A percentile compares a stretch with the other conserved stretches of the same genome.
phyloP scores from a whole-genome alignment of 345 rosid genomes.

The Citrus trifoliata region DNA sequence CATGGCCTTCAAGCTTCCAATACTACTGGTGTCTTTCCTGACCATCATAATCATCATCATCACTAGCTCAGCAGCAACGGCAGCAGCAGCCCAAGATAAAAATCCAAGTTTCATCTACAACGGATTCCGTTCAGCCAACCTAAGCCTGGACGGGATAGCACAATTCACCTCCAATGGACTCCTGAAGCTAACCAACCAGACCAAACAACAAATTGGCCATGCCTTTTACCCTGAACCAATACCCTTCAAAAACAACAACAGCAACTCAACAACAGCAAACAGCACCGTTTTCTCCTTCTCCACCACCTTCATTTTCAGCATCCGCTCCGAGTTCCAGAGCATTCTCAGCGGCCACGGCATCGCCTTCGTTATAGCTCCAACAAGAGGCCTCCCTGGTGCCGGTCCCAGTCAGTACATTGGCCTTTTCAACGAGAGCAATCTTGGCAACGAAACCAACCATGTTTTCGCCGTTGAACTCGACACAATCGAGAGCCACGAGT shows the following conservation, averaged over 20 bases:
- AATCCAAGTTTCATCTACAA: slow-evolving; percentile 24
- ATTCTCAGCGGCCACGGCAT: slow-evolving; percentile 44
- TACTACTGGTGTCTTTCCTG: background rate
- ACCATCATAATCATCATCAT: background rate
- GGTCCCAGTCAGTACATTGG: slow-evolving; percentile 38
- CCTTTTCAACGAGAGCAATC: slow-evolving; percentile 34
- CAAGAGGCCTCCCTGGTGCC: slow-evolving; percentile 38
- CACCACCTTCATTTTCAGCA: slow-evolving; percentile 57
- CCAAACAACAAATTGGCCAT: slow-evolving; percentile 28
- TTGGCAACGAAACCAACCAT: slow-evolving; percentile 38
- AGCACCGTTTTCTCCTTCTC: slow-evolving; percentile 41
- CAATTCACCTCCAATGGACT: slow-evolving; percentile 32
- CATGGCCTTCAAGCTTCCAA: slow-evolving; percentile 19
- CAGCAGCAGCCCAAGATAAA: background rate
- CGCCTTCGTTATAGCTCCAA: slow-evolving; percentile 49
- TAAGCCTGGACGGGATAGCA: slow-evolving; percentile 42
- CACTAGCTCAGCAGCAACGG: background rate
- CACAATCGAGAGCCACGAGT: slow-evolving; percentile 34
- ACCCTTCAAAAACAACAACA: slow-evolving; percentile 28
- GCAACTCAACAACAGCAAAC: slow-evolving; percentile 24
- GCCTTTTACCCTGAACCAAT: slow-evolving; percentile 41
- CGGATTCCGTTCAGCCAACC: slow-evolving; percentile 34
- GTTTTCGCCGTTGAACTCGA: slow-evolving; percentile 62
- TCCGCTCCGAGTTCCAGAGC: slow-evolving; percentile 27
- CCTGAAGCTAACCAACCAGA: slow-evolving; percentile 41